Base-by-base conservation (phyloP, 228 moss, liverwort and hornwort species). In the Sphagnum fallax region DNA sequence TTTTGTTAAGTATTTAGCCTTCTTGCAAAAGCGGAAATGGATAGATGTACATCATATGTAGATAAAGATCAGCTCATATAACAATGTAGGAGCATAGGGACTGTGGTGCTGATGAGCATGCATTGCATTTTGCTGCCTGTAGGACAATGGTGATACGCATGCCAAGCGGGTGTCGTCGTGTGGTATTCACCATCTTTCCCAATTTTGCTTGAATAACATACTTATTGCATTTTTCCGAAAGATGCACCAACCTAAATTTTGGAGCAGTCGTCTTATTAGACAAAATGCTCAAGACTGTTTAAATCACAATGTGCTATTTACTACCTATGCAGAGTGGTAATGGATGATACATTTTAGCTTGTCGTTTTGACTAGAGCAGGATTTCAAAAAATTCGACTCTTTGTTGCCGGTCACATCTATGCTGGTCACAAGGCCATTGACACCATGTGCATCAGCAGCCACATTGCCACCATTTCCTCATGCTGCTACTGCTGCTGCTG, bases 301-400 rank as follows among this genome's bases (percentile, higher is more conserved):
- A 3, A 32, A 32, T 32, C 32, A 32, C 2, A 32, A 32, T 32
- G 32, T 32, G 32, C 32, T 32, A 32, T 32, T 32, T 32, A 32
- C 32, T 32, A 32, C 32, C 32, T 32, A 32, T 2, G 2, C 32
- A 32, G 32, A 32, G 32, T 32, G 32, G 32, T 32, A 32, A 32
- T 32, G 32, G 32, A 32, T 32, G 32, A 32, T 1, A 32, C 32
- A 32, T 32, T 32, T 32, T 32, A 32, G 32, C 32, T 32, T 32
- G 32, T 32, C 32, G 2, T 32, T 32, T 32, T 32, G 32, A 32
- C 32, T 2, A 11, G 49, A 10, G 65, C 64, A 82, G 82, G 96
- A 96, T 63, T 96, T 96, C 51, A 64, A 91, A 4, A 96, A 92
- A 72, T 96, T 96, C 47, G 91, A 96, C 65, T 79, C 86, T 4